Percentiles rank a stretch among this genome's conserved stretches.
phyloP scores from a whole-genome alignment of 306 rosid species.

The Astragalus membranaceus region DNA sequence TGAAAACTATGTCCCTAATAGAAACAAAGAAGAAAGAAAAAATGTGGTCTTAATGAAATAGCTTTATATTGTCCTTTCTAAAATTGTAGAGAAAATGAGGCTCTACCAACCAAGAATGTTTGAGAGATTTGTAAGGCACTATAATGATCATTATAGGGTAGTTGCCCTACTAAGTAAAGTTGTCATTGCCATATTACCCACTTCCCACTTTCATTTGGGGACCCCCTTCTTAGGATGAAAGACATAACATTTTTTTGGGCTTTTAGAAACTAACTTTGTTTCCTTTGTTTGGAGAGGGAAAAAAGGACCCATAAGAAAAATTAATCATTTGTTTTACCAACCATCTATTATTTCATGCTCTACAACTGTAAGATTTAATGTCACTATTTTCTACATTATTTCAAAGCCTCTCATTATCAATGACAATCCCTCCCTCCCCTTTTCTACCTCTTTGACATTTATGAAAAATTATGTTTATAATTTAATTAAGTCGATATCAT shows the following conservation, averaged over 20 bases:
- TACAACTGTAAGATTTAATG: conserved; percentile 25
- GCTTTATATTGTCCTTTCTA: conserved; percentile 23
- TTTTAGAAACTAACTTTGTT: background rate
- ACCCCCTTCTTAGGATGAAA: conserved; percentile 18
- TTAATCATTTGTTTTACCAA: conserved; percentile 34
- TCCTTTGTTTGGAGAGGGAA: conserved; percentile 23
- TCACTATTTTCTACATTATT: conserved; percentile 19
- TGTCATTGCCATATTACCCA: conserved; percentile 27
- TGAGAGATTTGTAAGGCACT: conserved; percentile 30
- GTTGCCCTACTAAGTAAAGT: conserved; percentile 35
- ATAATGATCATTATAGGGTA: conserved; percentile 27
- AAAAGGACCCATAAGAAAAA: background rate
- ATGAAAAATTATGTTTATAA: background rate
- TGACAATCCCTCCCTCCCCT: background rate
- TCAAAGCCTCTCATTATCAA: conserved; percentile 25
- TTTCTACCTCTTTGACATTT: background rate
- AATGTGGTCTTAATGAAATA: conserved; percentile 1
- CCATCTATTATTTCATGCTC: conserved; percentile 31
- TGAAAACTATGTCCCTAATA: conserved; percentile 24
- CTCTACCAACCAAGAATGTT: conserved; percentile 32
- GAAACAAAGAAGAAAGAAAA: conserved; percentile 2
- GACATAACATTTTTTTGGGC: background rate
- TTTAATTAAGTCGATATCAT: conserved; percentile 17
- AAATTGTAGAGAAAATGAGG: conserved; percentile 26
- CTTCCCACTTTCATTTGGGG: conserved; percentile 29